Evolutionary conservation across 2,329 filamentous ascomycete genomes (phyloP).

Genomic region (Sclerotinia glacialis): DNA sequence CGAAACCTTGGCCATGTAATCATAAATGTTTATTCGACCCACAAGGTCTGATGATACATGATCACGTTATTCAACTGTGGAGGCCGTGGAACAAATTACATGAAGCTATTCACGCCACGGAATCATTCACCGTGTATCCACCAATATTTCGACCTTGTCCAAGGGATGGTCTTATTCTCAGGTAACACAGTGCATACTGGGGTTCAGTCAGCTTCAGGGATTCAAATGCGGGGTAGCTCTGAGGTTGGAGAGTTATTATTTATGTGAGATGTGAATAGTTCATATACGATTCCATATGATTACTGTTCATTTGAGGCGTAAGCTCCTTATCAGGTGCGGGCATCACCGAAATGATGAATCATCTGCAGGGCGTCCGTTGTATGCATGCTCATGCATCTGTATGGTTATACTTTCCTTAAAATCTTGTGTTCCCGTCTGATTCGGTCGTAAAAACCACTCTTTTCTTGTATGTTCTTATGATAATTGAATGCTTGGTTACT

Average conservation of each 20-base stretch:
- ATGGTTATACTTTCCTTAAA: not conserved
- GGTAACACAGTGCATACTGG: not conserved
- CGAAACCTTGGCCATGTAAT: conserved; percentile 2
- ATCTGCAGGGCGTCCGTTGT: conserved; percentile 1
- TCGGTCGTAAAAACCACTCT: not conserved
- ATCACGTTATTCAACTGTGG: conserved; percentile 6
- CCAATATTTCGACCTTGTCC: not conserved
- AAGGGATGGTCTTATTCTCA: conserved; percentile 4
- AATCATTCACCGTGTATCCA: not conserved
- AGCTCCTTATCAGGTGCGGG: not conserved
- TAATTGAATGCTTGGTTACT: not conserved
- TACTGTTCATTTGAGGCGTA: not conserved
- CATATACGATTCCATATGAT: not conserved
- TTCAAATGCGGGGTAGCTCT: conserved; percentile 21
- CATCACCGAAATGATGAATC: conserved; percentile 8
- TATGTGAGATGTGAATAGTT: not conserved
- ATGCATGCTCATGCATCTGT: not conserved
- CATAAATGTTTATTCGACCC: not conserved
- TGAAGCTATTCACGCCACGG: conserved; percentile 5
- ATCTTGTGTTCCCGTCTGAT: conserved; percentile 8
- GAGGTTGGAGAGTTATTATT: not conserved
- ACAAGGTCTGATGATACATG: not conserved
- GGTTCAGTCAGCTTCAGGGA: conserved; percentile 6
- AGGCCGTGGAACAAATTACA: not conserved
- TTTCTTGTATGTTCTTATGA: not conserved